Base-by-base conservation (phyloP, 2,329 filamentous ascomycete genomes). In the Cryphonectria parasitica region DNA sequence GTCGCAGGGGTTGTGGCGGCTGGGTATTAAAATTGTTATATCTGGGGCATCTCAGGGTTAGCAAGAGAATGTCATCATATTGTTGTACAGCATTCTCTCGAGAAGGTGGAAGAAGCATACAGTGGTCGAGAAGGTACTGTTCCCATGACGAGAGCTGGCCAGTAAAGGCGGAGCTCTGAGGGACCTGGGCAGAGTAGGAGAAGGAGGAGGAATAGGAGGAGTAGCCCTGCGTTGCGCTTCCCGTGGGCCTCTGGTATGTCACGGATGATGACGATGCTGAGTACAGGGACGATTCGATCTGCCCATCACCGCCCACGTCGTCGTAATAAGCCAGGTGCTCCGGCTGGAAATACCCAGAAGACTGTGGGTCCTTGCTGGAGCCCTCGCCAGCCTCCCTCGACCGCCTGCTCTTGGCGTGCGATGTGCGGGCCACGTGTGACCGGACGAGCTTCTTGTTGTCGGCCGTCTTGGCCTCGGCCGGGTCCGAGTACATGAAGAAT, bases 401-500 rank as follows among this genome's bases (percentile, higher is more conserved):
- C 17, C 60, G 58, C 11, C 67, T 54, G n/a, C 52, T 65, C 25
- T 62, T 71, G 36, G 69, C 69, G 34, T 71, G 69, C 1, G 66
- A 69, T n/a, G 67, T 62, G 7, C 66, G 66, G 5, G 69, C 69
- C 41, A 71, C 69, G 8, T 71, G 69, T 13, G 68, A 64, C 17
- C 69, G 62, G 8, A 71, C 69, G 56, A 63, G 67, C 45, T 58
- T 71, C 22, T 71, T 71, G 25, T 68, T 69, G 54, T 69, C 67
- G 1, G 66, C 36, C 10, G 28, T 66, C 41, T 69, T 71, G 4
- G 69, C 67, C 17, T 69, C 61, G 3, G 54, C 62, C 10, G 69
- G 69, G n/a, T 71, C 69, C 3, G 69, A 69, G 43, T 65, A 71
- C n/a, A 71, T 67, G 28, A 71, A 71, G 66, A 71, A 71, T 17